Evolutionary conservation across 108 stramenopile genomes (phyloP), one percentile per base, ranked within the genome.

Genomic region (Fistulifera pelliculosa): DNA sequence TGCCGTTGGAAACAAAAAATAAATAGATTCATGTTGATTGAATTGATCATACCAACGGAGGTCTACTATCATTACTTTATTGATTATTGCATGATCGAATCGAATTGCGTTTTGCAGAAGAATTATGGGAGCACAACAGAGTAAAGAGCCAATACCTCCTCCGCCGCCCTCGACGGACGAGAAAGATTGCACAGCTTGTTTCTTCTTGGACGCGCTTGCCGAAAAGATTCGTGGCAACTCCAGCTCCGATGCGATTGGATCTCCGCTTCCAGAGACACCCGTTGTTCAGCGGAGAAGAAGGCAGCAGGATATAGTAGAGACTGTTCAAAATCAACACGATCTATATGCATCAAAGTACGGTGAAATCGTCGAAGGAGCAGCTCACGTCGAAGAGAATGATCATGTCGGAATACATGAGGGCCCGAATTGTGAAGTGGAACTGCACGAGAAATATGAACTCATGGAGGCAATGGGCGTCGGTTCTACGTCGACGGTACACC

Each of bases 391-490:
- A 26, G 8, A 41, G 53, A 42, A 27, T 41, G 43, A 23, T 2
- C 41, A 26, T 50, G 23, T 31, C 45, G 41, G 19, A 4, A 18
- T 35, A 31, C 27, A 45, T 44, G 41, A 56, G 17, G 52, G 50
- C 19, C 56, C 47, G 68, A 76, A 85, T 54, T 77, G 77, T 22
- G 90, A 92, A 71, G 15, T 52, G 19, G 51, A 64, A 41, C 68
- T 94, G 43, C 61, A 80, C 21, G 56, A 64, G 31, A 94, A 94
- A 65, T 97, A 95, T 66, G 78, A 85, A 52, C 55, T 97, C 41
- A 65, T 73, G 61, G 96, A 98, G 56, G 95, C 87, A 8, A 72
- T 98, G 55, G 97, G 97, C 0, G 90, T 98, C 10, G 97, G 97
- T 22, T 93, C 93, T 49, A 98, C 97, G 14, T 93, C 93, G 18